Base-by-base conservation (phyloP, 257 asterid species). In the Catharanthus roseus region DNA sequence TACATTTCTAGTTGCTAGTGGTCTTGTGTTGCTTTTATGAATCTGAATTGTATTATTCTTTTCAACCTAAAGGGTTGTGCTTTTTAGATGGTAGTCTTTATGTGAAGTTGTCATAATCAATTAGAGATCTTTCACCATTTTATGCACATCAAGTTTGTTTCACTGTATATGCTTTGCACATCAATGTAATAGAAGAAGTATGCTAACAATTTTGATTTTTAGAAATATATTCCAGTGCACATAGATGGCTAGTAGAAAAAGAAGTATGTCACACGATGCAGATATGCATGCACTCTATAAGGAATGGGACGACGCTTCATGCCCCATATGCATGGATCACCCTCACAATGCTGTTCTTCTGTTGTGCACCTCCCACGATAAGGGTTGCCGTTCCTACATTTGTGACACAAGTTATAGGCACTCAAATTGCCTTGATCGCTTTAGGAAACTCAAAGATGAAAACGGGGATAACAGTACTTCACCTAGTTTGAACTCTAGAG, bases 231-330 rank as follows among this genome's bases (percentile, higher is more conserved):
- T 86, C 80, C 96, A 87, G 95, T 86, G 80, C 75, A 83, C 75
- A 79, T 85, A 90, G 84, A 93, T 93, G 98, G 97, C 93, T 89
- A 85, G 96, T 89, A 90, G 96, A 78, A 90, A 93, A 89, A 73
- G 96, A 93, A 90, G 96, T 88, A 33, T 84, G 53, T 75, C 96
- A 72, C 82, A 83, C 75, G 87, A 87, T 85, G 86, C 87, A 75
- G 91, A 92, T 81, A 78, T 77, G 78, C 80, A 78, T 84, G 83
- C 83, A 65, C 84, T 80, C 66, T 79, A 85, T 85, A 90, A 87
- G 82, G 98, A 93, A 84, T 90, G 85, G 96, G 99, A 93, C 56
- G 99, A 89, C 68, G 96, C 89, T 61, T 87, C 89, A 62, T 91
- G 99, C 77, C 85, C 99, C 71, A 86, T 93, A 83, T 89, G 96